Evolutionary conservation across 2,329 filamentous ascomycete species (phyloP), one percentile per base, ranked within the genome.

Genomic region (Fusarium burgessii): DNA sequence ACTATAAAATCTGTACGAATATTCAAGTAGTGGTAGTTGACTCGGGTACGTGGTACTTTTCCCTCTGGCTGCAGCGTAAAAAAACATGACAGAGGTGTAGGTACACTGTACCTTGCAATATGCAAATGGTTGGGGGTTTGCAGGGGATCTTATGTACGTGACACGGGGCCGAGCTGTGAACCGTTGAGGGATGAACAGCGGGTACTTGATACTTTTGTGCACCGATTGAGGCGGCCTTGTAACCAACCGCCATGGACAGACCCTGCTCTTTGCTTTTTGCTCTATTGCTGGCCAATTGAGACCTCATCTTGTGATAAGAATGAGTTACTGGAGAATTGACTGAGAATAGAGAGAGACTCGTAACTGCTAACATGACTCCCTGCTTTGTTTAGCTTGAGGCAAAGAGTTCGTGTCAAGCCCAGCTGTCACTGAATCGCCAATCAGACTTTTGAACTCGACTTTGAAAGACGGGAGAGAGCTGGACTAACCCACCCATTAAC

Each of bases 361-460:
- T 29, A 61, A 29, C 46, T 46, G 29, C 33, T 20, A 67, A 56
- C 63, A 62, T 62, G 63, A 50, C 64, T 68, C 64, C 38, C 41
- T 45, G 25, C 49, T 56, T 36, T 54, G 57, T 27, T 62, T 67
- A 62, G 64, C 43, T 49, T 23, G 61, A 70, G 59, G 68, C 55
- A 69, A 72, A 62, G 63, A 51, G 68, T 65, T 71, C 63, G 63
- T 54, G 49, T 58, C 43, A 55, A 68, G 68, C 36, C 47, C 20
- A 62, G 49, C 55, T 60, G 58, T 51, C 46, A 60, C 46, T 41
- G 20, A 29, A 56, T 56, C 45, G 47, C 69, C 69, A 71, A 71
- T 71, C 59, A 71, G 43, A 29, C 27, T 47, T 35, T 42, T 38
- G 25, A 57, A 17, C 32, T 38, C 12, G 33, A 59, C 36, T 58